phyloP scores from a whole-genome alignment of 2,329 filamentous ascomycete species.

The Colletotrichum navitas region DNA sequence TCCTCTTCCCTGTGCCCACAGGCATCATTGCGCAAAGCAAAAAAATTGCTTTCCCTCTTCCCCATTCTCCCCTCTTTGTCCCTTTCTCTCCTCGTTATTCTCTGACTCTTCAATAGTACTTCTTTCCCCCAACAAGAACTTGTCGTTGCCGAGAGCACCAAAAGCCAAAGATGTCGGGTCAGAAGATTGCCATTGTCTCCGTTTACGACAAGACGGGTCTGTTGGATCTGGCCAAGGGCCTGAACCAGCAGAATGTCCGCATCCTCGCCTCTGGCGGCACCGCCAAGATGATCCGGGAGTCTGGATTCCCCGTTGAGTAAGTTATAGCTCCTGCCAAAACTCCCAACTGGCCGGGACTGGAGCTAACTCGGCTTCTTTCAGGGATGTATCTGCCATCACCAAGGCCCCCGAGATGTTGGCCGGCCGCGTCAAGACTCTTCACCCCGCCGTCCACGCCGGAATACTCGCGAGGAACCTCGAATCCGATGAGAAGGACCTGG shows the following conservation, averaged over 20 bases:
- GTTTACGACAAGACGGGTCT: conserved; percentile 99
- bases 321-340: conserved; percentile 48
- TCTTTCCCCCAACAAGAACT: conserved; percentile 9
- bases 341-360: not conserved
- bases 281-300: conserved; percentile 95
- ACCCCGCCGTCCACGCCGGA: conserved; percentile 90
- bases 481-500: conserved; percentile 96
- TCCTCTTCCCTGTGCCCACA: conserved; percentile 30
- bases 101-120: conserved; percentile 20
- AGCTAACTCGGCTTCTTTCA: conserved; percentile 50
- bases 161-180: conserved; percentile 49
- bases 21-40: conserved; percentile 39
- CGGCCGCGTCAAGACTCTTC: conserved; percentile 88
- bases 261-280: conserved; percentile 96
- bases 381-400: conserved; percentile 97
- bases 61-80: not conserved
- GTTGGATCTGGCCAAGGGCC: conserved; percentile 90
- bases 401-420: conserved; percentile 97
- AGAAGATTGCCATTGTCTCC: conserved; percentile 88
- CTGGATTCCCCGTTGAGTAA: conserved; percentile 94
- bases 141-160: conserved; percentile 47
- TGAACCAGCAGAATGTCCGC: conserved; percentile 89
- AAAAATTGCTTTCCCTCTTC: conserved; percentile 26
- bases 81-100: not conserved
- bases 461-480: conserved; percentile 95